A percentile compares a stretch with the other conserved stretches of the same genome.
Evolutionary conservation across 352 stramenopile genomes (phyloP).

Genomic region (Phytopythium helicoides): DNA sequence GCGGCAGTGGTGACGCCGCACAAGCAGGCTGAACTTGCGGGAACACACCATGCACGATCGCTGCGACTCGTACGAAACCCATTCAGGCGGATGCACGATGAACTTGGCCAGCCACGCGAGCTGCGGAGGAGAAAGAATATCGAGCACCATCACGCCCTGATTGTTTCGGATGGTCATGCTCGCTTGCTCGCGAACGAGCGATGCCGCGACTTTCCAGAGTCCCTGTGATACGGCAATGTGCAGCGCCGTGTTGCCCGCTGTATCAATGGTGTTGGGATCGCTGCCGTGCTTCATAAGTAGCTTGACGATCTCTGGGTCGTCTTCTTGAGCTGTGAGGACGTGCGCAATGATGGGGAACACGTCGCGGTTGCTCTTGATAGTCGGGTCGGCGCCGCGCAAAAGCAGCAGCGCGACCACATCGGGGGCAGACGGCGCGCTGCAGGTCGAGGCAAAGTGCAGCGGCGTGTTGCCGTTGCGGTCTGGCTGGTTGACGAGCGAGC

Average conservation of each 20-base stretch:
- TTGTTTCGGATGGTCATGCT: constrained; percentile 79
- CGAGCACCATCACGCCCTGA: constrained; percentile 64
- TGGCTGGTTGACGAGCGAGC: constrained; percentile 49
- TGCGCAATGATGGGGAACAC: constrained; percentile 80
- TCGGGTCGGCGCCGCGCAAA: constrained; percentile 50
- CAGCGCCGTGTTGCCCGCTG: constrained; percentile 69
- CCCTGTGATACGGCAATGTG: constrained; percentile 77
- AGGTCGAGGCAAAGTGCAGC: constrained; percentile 79
- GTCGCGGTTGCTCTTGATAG: constrained; percentile 64
- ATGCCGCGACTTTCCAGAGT: constrained; percentile 70
- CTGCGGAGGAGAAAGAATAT: constrained; percentile 67
- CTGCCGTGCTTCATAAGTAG: constrained; percentile 75
- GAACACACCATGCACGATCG: constrained; percentile 75
- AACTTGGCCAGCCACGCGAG: constrained; percentile 81
- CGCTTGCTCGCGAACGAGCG: constrained; percentile 59
- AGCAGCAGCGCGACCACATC: constrained; percentile 66
- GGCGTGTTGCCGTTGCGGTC: constrained; percentile 83
- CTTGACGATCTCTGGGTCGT: constrained; percentile 67
- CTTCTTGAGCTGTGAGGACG: constrained; percentile 63
- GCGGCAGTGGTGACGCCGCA: constrained; percentile 78
- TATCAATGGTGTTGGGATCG: constrained; percentile 73
- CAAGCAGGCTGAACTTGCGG: constrained; percentile 61
- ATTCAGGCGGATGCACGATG: constrained; percentile 63
- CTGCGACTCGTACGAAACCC: constrained; percentile 62
- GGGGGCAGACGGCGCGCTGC: constrained; percentile 34